These are phyloP conservation scores for Lasiosphaeris hirsuta DNA, from an alignment of 495 filamentous ascomycete genomes.

Conservation along the genomic window DNA sequence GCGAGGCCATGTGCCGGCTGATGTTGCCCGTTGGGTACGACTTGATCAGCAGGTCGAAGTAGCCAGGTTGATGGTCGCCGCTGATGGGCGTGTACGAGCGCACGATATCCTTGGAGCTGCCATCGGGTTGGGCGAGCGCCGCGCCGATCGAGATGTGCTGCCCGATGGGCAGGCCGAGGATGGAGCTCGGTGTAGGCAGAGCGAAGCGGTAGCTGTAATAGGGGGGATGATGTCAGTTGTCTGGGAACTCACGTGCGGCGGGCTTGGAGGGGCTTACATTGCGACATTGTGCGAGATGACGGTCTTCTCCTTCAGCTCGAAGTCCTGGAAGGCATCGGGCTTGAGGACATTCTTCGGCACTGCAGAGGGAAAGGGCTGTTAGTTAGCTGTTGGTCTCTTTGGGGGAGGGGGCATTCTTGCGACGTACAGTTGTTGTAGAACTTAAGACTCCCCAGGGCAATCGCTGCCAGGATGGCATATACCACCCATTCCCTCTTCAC, in stretches of 20 bases:
- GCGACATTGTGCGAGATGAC: conserved; percentile 95
- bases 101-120: conserved; percentile 79
- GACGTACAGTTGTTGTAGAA: conserved; percentile 55
- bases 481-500: conserved; percentile 75
- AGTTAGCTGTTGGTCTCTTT: conserved; percentile 12
- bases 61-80: conserved; percentile 85
- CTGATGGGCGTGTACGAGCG: conserved; percentile 97
- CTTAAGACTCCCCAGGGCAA: conserved; percentile 61
- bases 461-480: conserved; percentile 63
- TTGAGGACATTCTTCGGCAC: conserved; percentile 79
- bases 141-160: conserved; percentile 97
- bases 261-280: conserved; percentile 52
- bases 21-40: conserved; percentile 97
- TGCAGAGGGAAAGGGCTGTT: conserved; percentile 27
- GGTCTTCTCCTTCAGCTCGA: conserved; percentile 85
- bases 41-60: conserved; percentile 96
- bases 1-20: conserved; percentile 78
- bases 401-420: neutral
- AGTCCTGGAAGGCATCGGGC: conserved; percentile 82
- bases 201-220: conserved; percentile 76
- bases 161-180: conserved; percentile 94
- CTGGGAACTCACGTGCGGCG: neutral
- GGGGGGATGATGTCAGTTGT: conserved; percentile 14
- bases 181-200: conserved; percentile 69
- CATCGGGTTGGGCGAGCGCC: conserved; percentile 58